phyloP scores from a whole-genome alignment of 1,139 yeast genomes.

The Lodderomyces beijingensis region DNA sequence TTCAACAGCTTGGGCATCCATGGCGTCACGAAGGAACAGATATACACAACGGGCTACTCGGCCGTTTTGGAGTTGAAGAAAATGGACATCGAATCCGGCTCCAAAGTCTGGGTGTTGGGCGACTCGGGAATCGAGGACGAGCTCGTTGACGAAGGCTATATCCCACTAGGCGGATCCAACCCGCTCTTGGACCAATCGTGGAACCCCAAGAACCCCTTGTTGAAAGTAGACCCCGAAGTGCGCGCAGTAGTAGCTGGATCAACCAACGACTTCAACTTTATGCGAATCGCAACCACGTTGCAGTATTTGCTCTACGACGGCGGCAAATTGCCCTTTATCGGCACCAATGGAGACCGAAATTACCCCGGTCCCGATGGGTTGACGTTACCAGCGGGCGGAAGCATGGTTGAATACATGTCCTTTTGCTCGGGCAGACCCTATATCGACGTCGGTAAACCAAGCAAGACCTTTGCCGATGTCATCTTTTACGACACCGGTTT shows the following conservation, averaged over 20 bases:
- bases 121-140: constrained; percentile 80
- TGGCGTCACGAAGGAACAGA: constrained; percentile 22
- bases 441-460: constrained; percentile 39
- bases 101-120: constrained; percentile 82
- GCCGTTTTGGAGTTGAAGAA: constrained; percentile 27
- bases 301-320: constrained; percentile 34
- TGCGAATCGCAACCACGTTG: constrained; percentile 35
- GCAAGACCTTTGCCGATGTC: constrained; percentile 26
- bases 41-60: constrained; percentile 38
- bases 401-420: constrained; percentile 35
- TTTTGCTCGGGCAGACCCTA: constrained; percentile 31
- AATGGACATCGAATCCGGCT: constrained; percentile 22
- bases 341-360: constrained; percentile 37
- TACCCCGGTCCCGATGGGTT: constrained; percentile 40
- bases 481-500: constrained; percentile 26
- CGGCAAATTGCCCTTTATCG: constrained; percentile 34
- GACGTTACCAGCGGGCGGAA: constrained; percentile 40
- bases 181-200: constrained; percentile 25
- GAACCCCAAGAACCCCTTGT: constrained; percentile 32
- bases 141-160: constrained; percentile 60
- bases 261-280: constrained; percentile 34
- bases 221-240: constrained; percentile 39
- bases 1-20: constrained; percentile 30
- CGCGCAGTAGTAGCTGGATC: constrained; percentile 41
- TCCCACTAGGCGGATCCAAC: constrained; percentile 71